These are phyloP conservation scores for Tilletia horrida DNA, from an alignment of 1,284 basidiomycete species.

Conservation along the genomic window DNA sequence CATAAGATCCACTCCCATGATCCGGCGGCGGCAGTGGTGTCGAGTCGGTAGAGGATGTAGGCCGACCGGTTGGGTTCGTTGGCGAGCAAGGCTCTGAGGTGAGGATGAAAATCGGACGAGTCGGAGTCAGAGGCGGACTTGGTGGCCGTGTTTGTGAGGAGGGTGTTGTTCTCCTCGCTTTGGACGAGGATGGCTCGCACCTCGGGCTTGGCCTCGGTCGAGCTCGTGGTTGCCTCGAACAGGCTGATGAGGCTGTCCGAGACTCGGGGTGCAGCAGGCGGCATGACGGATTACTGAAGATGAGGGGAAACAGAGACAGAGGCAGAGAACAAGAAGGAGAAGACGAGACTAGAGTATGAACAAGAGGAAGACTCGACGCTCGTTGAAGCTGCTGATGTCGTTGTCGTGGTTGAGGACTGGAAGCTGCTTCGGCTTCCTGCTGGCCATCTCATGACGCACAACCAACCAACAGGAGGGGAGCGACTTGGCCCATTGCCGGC, in stretches of 20 bases:
- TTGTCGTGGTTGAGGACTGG: background rate
- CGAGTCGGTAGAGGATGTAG: slow-evolving; percentile 44
- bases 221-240: slow-evolving; percentile 13
- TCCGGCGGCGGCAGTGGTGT: slow-evolving; percentile 40
- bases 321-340: too few relatives aligned
- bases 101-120: background rate
- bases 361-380: too few relatives aligned
- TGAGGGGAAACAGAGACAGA: too few relatives aligned
- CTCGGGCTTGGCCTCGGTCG: background rate
- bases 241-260: slow-evolving; percentile 4
- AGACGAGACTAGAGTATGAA: too few relatives aligned
- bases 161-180: background rate
- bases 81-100: slow-evolving; percentile 14
- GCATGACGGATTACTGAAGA: background rate
- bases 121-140: background rate
- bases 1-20: slow-evolving; percentile 47
- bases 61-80: slow-evolving; percentile 39
- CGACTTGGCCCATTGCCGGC: too few relatives aligned
- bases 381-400: background rate
- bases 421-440: too few relatives aligned
- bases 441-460: too few relatives aligned
- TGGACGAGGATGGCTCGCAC: slow-evolving; percentile 19
- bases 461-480: too few relatives aligned
- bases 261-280: background rate
- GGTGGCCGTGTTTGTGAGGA: slow-evolving; percentile 5